These are phyloP conservation scores for Groenewaldozyma salmanticensis DNA, from an alignment of 805 yeast species.

Conservation along the genomic window DNA sequence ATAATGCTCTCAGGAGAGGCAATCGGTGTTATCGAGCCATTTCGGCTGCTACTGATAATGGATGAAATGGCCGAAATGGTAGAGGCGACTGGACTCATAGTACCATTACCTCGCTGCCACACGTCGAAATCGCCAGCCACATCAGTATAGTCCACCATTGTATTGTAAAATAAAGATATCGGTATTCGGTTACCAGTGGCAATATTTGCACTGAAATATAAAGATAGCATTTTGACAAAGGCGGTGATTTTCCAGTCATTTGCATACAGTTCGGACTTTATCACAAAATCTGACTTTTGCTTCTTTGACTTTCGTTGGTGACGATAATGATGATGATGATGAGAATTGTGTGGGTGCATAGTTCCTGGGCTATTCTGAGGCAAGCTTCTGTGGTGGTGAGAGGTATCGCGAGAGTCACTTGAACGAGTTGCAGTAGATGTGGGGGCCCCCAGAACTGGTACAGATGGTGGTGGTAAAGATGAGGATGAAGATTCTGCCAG, in stretches of 20 bases:
- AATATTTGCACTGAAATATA: constrained; percentile 46
- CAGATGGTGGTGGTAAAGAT: neutral
- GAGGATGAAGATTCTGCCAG: neutral
- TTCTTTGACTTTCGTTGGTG: constrained; percentile 1
- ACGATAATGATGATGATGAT: constrained; percentile 1
- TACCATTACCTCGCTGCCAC: constrained; percentile 44
- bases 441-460: too few species aligned
- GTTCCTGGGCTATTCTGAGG: neutral
- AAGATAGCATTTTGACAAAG: constrained; percentile 49
- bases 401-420: neutral
- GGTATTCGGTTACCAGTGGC: constrained; percentile 25
- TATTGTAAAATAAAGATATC: constrained; percentile 56
- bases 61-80: neutral
- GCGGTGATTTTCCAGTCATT: constrained; percentile 74
- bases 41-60: neutral
- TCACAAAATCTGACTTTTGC: constrained; percentile 6
- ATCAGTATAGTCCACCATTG: constrained; percentile 71
- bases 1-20: neutral
- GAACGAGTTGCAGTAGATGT: neutral
- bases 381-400: too few species aligned
- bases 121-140: constrained; percentile 70
- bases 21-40: neutral
- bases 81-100: neutral
- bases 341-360: neutral
- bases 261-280: constrained; percentile 49